Base-by-base conservation (phyloP, 2,329 filamentous ascomycete genomes). In the Aspergillus costaricaensis region DNA sequence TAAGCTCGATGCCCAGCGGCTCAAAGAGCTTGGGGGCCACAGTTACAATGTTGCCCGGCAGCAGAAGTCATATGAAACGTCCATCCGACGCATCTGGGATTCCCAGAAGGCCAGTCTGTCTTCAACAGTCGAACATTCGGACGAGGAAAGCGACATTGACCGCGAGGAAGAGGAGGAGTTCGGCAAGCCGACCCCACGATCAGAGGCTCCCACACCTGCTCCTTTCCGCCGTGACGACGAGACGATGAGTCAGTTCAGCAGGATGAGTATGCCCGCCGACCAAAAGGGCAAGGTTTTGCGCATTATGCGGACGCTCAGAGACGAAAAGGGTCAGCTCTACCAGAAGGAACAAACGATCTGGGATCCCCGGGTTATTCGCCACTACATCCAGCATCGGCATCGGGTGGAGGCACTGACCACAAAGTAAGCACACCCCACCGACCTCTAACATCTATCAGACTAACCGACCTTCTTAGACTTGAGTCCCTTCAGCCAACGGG, bases 21-120 rank as follows among this genome's bases (percentile, higher is more conserved):
- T 83, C 60, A 87, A 87, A 65, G 85, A 88, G 59, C 81, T 84
- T 65, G 92, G 92, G 58, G 95, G 95, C 0, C 95, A 99, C 77
- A 93, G 91, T 68, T 99, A 99, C 80, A 99, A 99, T 65, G 95
- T 99, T 62, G 95, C 94, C 72, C 89, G 91, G 67, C 95, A 99
- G 75, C 92, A 98, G 71, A 88, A 87, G 63, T 90, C 92, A 69
- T 99, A 99, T 74, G 92, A 96, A 67, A 89, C 93, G 56, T 92
- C 92, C 21, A 97, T 99, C 67, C 86, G 88, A 58, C 88, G 91
- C 62, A 97, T 98, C 62, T 99, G 95, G 95, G 88, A 92, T 62
- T 88, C 90, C 66, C 94, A 98, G 75, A 91, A 90, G 75, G 79
- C 85, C 14, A 94, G 89, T 55, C 82, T 98, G 6, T 88, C 88